Evolutionary conservation across 1,284 basidiomycete species (phyloP), one percentile per base, ranked within the genome.

Genomic region (Leccinum pachyderme): DNA sequence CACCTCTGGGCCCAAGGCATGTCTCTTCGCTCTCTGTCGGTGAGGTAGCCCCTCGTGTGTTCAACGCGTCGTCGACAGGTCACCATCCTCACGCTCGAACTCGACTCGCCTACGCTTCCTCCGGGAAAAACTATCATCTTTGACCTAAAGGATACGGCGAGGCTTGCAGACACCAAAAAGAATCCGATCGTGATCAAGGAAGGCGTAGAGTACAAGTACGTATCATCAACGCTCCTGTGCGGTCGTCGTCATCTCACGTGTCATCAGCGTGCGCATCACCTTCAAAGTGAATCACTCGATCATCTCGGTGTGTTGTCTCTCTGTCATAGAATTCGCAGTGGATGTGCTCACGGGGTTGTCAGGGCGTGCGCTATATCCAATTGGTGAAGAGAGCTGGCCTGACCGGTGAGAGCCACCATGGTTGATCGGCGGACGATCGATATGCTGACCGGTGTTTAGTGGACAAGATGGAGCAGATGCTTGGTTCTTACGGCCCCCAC

Each of bases 381-480:
- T 75, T 92, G 47, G 93, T 92, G 56, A 93, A 93, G 73, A 83
- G 87, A 13, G 73, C 82, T 5, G 86, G 89, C 29, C 52, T 93
- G 31, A 82, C 73, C 73, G 87, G 90, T 89, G 58, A 58, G 64
- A 51, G 54, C 18, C 24, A 15, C 37, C 13, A 18, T 13, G n/a
- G 13, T 12, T 37, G 54, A 28, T 44, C 37, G 7, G 35, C 49
- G 13, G 28, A 47, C 51, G 49, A 43, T 43, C 11, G 25, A 41
- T 54, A 46, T 11, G 31, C 41, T 59, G 63, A 58, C 53, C 47
- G 48, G 47, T 33, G 27, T 49, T 45, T 52, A 92, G 92, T 94
- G 62, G 93, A 93, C 71, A 93, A 89, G 72, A 71, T 93, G 66
- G 92, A 95, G 64, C 83, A 91, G 66, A 95, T 95, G 93, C 81